Percentiles rank a stretch among this genome's conserved stretches.
Conservation (phyloP, 208 protist species). For the Leishmania guyanensis region DNA sequence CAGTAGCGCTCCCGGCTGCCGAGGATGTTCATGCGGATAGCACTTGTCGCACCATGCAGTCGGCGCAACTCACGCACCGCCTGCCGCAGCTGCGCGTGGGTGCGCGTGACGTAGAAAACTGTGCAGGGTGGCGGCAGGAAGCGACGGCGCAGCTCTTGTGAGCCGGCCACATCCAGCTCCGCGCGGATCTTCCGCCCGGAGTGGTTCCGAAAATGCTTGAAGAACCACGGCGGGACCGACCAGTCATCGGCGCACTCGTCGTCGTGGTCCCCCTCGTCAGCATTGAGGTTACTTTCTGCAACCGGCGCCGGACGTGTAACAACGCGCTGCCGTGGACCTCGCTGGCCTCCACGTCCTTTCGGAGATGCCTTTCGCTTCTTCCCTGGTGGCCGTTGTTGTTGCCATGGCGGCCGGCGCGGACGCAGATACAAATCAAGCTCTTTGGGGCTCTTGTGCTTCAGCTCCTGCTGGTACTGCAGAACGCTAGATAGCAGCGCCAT, state of each 20-base stretch:
- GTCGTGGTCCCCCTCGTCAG: not conserved
- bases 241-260: conserved; percentile 29
- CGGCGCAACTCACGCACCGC: conserved; percentile 92
- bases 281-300: not conserved
- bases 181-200: conserved; percentile 40
- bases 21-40: conserved; percentile 90
- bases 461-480: conserved; percentile 71
- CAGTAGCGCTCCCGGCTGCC: conserved; percentile 95
- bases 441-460: conserved; percentile 93
- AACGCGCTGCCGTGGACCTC: not conserved
- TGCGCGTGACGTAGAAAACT: conserved; percentile 96
- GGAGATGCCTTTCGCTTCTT: not conserved
- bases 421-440: conserved; percentile 92
- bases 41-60: conserved; percentile 48
- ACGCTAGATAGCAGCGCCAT: conserved; percentile 93
- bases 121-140: conserved; percentile 61
- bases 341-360: not conserved
- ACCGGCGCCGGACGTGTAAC: not conserved
- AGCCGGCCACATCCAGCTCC: conserved; percentile 48
- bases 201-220: conserved; percentile 58
- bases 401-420: conserved; percentile 71
- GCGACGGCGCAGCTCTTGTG: conserved; percentile 57
- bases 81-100: conserved; percentile 97
- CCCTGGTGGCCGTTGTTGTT: conserved; percentile 3
- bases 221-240: conserved; percentile 43